Conservation (phyloP, 1,284 basidiomycete genomes). For the Marasmius sp. region DNA sequence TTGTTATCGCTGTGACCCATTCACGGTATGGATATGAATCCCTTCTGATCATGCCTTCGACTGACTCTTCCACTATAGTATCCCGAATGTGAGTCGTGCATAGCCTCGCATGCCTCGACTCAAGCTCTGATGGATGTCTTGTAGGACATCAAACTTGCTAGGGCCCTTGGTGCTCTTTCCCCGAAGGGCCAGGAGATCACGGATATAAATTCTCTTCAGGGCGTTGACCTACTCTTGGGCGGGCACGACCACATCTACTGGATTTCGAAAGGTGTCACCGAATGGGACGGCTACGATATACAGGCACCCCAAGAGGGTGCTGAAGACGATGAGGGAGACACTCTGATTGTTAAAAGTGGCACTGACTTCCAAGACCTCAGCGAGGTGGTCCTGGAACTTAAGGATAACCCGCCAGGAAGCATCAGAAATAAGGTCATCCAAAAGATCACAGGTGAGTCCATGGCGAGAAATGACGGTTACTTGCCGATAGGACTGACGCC, state of each 20-base stretch:
- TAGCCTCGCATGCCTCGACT: background rate
- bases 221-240: slow-evolving; percentile 67
- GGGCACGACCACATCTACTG: slow-evolving; percentile 72
- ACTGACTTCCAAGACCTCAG: slow-evolving; percentile 72
- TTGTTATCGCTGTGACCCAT: slow-evolving; percentile 69
- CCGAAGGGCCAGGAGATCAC: slow-evolving; percentile 35
- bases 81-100: slow-evolving; percentile 42
- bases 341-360: slow-evolving; percentile 61
- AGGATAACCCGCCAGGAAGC: slow-evolving; percentile 43
- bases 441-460: slow-evolving; percentile 39
- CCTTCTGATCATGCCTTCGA: background rate
- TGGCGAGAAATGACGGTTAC: slow-evolving; percentile 36
- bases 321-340: slow-evolving; percentile 55
- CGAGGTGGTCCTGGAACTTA: slow-evolving; percentile 50
- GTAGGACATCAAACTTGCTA: slow-evolving; percentile 52
- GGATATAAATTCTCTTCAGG: slow-evolving; percentile 44
- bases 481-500: background rate
- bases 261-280: slow-evolving; percentile 51
- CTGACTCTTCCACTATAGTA: background rate
- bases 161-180: slow-evolving; percentile 37
- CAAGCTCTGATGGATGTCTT: slow-evolving; percentile 49
- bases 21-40: slow-evolving; percentile 36
- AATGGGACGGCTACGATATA: slow-evolving; percentile 56
- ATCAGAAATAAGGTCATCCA: slow-evolving; percentile 52
- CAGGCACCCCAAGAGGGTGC: slow-evolving; percentile 46